Evolutionary conservation across 768 basidiomycete genomes (phyloP).

Genomic region (Suillus alpinus): DNA sequence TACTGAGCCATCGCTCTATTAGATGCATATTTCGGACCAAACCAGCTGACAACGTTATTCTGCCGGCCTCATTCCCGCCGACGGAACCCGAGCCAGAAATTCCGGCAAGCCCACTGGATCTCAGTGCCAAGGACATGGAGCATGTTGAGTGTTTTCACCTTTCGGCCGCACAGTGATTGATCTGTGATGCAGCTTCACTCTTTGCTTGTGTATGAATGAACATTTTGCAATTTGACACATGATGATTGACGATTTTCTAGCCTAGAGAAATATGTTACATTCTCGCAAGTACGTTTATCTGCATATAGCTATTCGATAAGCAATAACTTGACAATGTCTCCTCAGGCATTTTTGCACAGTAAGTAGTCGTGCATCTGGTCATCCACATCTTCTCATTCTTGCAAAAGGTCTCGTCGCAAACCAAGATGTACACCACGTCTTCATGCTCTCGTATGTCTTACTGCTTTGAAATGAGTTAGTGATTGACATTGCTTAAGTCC

Average conservation of each 20-base stretch:
- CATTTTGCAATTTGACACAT: background rate
- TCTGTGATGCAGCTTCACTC: constrained; percentile 45
- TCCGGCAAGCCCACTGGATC: constrained; percentile 22
- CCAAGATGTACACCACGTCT: constrained; percentile 23
- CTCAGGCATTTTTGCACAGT: constrained; percentile 25
- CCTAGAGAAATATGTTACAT: constrained; percentile 28
- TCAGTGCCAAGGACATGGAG: constrained; percentile 44
- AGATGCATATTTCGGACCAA: constrained; percentile 47
- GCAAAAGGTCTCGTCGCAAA: constrained; percentile 21
- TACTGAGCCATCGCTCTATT: background rate
- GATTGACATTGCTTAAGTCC: constrained; percentile 22
- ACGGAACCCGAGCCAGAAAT: constrained; percentile 22
- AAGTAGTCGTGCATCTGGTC: background rate
- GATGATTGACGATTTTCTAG: constrained; percentile 42
- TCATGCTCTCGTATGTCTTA: constrained; percentile 21
- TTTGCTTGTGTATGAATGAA: constrained; percentile 47
- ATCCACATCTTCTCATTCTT: background rate
- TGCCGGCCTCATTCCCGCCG: constrained; percentile 52
- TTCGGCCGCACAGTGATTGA: background rate
- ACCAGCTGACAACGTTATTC: constrained; percentile 37
- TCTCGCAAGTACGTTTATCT: constrained; percentile 21
- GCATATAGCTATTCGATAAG: background rate
- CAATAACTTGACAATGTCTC: background rate
- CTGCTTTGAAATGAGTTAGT: constrained; percentile 10
- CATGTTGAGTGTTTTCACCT: constrained; percentile 34